A percentile compares a stretch with the other conserved stretches of the same genome.
Evolutionary conservation across 2,329 filamentous ascomycete species (phyloP).

Genomic region (Trichoderma gracile): DNA sequence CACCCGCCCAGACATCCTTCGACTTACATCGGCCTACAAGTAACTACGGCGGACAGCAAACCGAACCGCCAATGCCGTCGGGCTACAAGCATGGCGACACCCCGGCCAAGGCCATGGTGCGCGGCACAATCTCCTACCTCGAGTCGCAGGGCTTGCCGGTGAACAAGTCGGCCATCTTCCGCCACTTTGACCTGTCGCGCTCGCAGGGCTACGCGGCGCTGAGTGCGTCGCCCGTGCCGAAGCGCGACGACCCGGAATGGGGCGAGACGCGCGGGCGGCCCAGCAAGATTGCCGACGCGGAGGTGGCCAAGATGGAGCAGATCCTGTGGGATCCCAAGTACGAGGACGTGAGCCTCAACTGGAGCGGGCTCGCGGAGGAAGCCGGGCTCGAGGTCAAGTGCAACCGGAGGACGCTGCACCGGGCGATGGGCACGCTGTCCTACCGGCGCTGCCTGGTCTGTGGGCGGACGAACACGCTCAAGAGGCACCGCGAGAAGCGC

Average conservation of each 20-base stretch:
- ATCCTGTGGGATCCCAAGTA: slow-evolving; percentile 43
- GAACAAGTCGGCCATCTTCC: slow-evolving; percentile 45
- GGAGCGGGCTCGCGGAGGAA: slow-evolving; percentile 38
- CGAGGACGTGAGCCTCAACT: slow-evolving; percentile 38
- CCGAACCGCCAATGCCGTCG: slow-evolving; percentile 16
- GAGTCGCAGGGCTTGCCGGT: slow-evolving; percentile 42
- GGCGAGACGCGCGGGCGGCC: slow-evolving; percentile 43
- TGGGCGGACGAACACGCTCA: slow-evolving; percentile 36
- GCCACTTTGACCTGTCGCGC: slow-evolving; percentile 43
- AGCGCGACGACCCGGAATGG: slow-evolving; percentile 43
- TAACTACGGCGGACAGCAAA: neutral
- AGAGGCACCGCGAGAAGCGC: slow-evolving; percentile 38
- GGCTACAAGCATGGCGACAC: slow-evolving; percentile 43
- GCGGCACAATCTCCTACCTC: slow-evolving; percentile 44
- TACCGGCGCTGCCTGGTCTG: slow-evolving; percentile 41
- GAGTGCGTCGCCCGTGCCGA: slow-evolving; percentile 36
- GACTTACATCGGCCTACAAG: neutral
- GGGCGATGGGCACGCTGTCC: slow-evolving; percentile 42
- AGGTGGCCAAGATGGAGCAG: slow-evolving; percentile 41
- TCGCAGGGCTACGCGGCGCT: slow-evolving; percentile 43
- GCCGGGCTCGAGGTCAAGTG: slow-evolving; percentile 38
- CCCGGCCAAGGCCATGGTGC: slow-evolving; percentile 43
- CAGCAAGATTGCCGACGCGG: slow-evolving; percentile 39
- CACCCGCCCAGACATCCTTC: slow-evolving; percentile 6
- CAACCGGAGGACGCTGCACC: slow-evolving; percentile 41